Percentiles rank a stretch among this genome's conserved stretches.
These are phyloP conservation scores for Blastocystis hominis DNA, from an alignment of 352 stramenopile species.

Conservation along the genomic window DNA sequence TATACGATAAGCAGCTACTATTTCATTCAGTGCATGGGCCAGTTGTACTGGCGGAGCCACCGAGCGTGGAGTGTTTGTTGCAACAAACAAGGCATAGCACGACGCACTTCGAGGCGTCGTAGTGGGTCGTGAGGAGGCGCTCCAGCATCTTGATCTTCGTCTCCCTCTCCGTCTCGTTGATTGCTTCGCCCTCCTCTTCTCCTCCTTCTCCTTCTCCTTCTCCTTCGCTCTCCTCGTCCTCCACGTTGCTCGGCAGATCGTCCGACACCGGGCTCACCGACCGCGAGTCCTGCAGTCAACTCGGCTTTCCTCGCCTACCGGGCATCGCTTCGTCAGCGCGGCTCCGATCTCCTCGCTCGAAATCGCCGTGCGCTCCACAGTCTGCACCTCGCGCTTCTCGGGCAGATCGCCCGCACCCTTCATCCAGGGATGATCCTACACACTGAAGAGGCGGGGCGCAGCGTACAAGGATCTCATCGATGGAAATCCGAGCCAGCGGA, in stretches of 20 bases:
- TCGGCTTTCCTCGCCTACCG: background rate
- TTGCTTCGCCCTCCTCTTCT: constrained; percentile 4
- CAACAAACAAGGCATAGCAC: background rate
- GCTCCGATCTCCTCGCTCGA: background rate
- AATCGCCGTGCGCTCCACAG: background rate
- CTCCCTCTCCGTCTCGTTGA: background rate
- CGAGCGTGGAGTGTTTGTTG: background rate
- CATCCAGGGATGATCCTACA: constrained; percentile 39
- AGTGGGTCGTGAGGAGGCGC: background rate
- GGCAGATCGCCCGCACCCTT: background rate
- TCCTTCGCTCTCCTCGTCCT: background rate
- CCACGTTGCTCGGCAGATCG: background rate
- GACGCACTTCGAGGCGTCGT: background rate
- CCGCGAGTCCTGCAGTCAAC: background rate
- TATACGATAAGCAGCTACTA: constrained; percentile 17
- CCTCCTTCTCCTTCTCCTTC: background rate
- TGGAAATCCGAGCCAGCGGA: constrained; percentile 68
- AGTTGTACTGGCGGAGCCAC: constrained; percentile 15
- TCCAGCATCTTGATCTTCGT: background rate
- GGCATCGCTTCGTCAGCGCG: background rate
- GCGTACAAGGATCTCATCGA: constrained; percentile 69
- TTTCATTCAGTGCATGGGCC: constrained; percentile 26
- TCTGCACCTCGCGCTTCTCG: no score
- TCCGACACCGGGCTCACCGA: background rate
- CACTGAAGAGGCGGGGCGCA: background rate